Percentiles rank a stretch among this genome's conserved stretches.
Evolutionary conservation across 345 rosid genomes (phyloP).

Genomic region (Citrus hindsii): DNA sequence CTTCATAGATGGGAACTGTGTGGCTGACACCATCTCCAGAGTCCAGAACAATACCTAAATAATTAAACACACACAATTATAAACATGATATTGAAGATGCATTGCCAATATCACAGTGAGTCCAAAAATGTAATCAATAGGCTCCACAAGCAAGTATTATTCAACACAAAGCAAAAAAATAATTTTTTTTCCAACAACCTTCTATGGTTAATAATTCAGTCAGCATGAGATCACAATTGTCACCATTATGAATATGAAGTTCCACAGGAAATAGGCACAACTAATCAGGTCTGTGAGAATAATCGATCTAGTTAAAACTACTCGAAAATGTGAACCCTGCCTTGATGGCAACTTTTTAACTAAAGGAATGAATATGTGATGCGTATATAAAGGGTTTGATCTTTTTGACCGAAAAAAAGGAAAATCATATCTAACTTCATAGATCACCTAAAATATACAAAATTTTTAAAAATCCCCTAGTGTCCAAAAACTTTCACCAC

Average conservation of each 20-base stretch:
- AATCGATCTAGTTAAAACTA: not conserved
- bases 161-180: not conserved
- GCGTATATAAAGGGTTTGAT: not conserved
- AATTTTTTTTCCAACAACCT: not conserved
- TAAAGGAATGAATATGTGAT: not conserved
- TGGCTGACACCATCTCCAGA: slow-evolving; percentile 63
- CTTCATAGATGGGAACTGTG: slow-evolving; percentile 56
- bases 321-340: not conserved
- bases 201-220: not conserved
- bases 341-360: not conserved
- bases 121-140: not conserved
- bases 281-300: not conserved
- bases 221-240: not conserved
- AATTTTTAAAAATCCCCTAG: not conserved
- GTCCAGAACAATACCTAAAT: slow-evolving; percentile 52
- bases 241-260: not conserved
- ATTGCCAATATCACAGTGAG: not conserved
- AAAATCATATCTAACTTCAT: not conserved
- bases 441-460: not conserved
- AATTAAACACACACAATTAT: slow-evolving; percentile 4
- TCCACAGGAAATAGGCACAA: not conserved
- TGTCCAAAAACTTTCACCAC: not conserved
- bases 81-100: not conserved
- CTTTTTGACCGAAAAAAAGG: not conserved
- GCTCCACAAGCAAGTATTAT: not conserved